Evolutionary conservation across 1,284 basidiomycete species (phyloP), one percentile per base, ranked within the genome.

Genomic region (Trametes polyzona): DNA sequence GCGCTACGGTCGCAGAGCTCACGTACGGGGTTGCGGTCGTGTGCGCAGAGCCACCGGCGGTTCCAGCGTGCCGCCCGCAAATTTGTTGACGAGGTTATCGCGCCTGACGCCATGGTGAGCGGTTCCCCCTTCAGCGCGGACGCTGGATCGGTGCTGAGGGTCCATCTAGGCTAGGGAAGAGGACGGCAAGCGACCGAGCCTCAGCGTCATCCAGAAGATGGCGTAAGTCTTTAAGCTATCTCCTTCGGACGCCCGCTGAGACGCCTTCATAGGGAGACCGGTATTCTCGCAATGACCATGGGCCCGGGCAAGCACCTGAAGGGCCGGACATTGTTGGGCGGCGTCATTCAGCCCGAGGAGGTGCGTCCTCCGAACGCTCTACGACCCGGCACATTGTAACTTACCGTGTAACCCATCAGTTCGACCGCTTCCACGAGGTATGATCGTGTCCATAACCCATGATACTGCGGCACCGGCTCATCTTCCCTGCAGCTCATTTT

Each of bases 241-340:
- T 12, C 16, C 11, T 14, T 5, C 27, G 19, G n/a, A 29, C 24
- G 10, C 27, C 16, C 12, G 32, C 36, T 53, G 2, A 57, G 26
- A n/a, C 16, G 36, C 23, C 12, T 8, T 5, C 27, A 1, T 47
- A 90, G 87, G 11, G 84, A 82, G 49, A 49, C 84, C 46, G 87
- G 93, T 62, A 67, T 96, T 57, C 87, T 93, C 67, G 90, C 93
- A 4, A 97, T 97, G 95, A 84, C 93, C 47, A 76, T 97, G 69
- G 96, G 96, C 19, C 88, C 88, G 4, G 89, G 89, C 30, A 86
- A 87, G 67, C 95, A 97, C 69, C 78, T 98, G 19, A 80, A 93
- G 70, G 95, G 95, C 3, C 81, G 86, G 23, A 84, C 80, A 24
- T 78, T 98, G 11, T 88, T 95, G 80, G 84, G 84, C 54, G 96